phyloP scores from a whole-genome alignment of 345 rosid genomes.

The Tarenaya hassleriana region DNA sequence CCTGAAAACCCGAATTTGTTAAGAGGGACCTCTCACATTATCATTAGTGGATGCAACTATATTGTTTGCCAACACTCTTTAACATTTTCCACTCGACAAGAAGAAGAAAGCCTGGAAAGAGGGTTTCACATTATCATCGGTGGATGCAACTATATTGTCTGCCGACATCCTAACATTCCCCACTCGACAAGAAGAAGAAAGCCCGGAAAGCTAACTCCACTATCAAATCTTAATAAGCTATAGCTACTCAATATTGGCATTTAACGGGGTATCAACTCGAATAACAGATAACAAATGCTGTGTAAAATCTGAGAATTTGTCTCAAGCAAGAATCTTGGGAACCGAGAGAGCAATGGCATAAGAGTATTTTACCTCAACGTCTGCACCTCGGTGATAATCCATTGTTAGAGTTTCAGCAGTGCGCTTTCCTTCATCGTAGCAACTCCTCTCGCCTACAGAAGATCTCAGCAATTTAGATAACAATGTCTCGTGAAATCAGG shows the following conservation, averaged over 20 bases:
- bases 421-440: constrained; percentile 98
- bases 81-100: background rate
- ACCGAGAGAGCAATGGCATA: constrained; percentile 4
- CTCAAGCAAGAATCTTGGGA: background rate
- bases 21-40: background rate
- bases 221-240: constrained; percentile 3
- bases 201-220: too few species aligned
- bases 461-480: constrained; percentile 6
- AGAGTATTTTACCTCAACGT: constrained; percentile 65
- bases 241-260: too few species aligned
- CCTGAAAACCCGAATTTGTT: constrained; percentile 41
- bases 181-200: too few species aligned
- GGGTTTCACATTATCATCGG: too few species aligned
- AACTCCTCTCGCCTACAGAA: constrained; percentile 78
- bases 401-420: constrained; percentile 90
- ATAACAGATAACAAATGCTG: background rate
- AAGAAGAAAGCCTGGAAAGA: too few species aligned
- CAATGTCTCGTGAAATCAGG: constrained; percentile 1
- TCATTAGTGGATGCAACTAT: background rate
- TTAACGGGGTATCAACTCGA: background rate
- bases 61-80: background rate
- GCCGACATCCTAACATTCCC: too few species aligned
- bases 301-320: background rate
- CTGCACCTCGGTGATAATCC: constrained; percentile 98
- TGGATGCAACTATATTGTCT: too few species aligned